Evolutionary conservation across 176 grass and related monocot genomes (phyloP).

Genomic region (Bromus sterilis): DNA sequence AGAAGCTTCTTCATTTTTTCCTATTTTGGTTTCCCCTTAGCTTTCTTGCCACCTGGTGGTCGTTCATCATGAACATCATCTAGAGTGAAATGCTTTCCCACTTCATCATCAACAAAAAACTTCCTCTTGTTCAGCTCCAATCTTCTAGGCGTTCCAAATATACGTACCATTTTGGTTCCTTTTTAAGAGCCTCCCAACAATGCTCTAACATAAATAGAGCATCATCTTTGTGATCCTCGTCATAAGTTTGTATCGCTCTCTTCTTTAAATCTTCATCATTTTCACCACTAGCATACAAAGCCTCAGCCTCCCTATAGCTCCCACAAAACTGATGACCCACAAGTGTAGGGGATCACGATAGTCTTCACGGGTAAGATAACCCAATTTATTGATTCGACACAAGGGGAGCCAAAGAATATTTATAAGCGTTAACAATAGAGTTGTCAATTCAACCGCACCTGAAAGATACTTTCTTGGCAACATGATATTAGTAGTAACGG

Average conservation of each 20-base stretch:
- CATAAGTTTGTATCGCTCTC: not conserved
- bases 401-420: no score
- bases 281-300: constrained; percentile 4
- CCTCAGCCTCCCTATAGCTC: not conserved
- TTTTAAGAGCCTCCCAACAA: not conserved
- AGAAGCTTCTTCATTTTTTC: not conserved
- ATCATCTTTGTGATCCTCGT: not conserved
- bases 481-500: no score
- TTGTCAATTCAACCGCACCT: no score
- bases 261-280: not conserved
- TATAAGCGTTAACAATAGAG: no score
- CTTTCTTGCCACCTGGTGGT: not conserved
- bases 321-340: no score
- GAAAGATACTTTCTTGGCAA: no score
- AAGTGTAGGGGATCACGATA: no score
- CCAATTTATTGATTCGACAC: no score
- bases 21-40: not conserved
- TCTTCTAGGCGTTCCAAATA: not conserved
- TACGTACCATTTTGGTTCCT: not conserved
- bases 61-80: not conserved
- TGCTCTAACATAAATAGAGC: no score
- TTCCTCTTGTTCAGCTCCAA: not conserved
- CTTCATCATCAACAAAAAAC: not conserved
- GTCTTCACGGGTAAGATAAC: no score
- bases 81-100: not conserved